Conservation (phyloP, 257 asterid genomes). For the Anisodus acutangulus region DNA sequence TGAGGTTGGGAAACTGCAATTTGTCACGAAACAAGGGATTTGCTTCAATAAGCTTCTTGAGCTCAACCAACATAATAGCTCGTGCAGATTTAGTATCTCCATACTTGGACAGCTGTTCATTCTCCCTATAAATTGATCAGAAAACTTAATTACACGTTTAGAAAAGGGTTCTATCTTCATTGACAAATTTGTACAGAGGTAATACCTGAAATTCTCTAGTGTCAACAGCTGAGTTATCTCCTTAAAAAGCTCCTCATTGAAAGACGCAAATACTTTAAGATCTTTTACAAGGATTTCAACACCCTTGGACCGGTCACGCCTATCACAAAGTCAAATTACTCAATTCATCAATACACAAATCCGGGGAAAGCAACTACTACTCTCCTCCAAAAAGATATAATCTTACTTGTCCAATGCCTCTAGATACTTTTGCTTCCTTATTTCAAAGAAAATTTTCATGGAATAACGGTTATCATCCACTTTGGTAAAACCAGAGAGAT, state of each 20-base stretch:
- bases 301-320: constrained; percentile 85
- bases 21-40: constrained; percentile 95
- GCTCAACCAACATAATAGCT: constrained; percentile 86
- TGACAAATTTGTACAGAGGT: constrained; percentile 13
- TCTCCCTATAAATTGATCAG: constrained; percentile 62
- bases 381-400: constrained; percentile 4
- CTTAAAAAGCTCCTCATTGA: constrained; percentile 91
- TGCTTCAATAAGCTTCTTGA: constrained; percentile 96
- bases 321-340: constrained; percentile 35
- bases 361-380: background rate
- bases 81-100: constrained; percentile 97
- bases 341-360: constrained; percentile 18
- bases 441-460: constrained; percentile 95
- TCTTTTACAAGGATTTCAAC: constrained; percentile 94
- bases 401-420: constrained; percentile 94
- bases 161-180: background rate
- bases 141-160: background rate
- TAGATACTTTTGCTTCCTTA: constrained; percentile 97
- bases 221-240: constrained; percentile 97
- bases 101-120: constrained; percentile 89
- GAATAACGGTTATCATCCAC: constrained; percentile 96
- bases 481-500: constrained; percentile 94
- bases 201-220: constrained; percentile 88
- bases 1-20: constrained; percentile 85
- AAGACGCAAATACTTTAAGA: constrained; percentile 91